Percentiles rank a stretch among this genome's conserved stretches.
Evolutionary conservation across 139 green algal genomes (phyloP).

Genomic region (Closterium sp.): DNA sequence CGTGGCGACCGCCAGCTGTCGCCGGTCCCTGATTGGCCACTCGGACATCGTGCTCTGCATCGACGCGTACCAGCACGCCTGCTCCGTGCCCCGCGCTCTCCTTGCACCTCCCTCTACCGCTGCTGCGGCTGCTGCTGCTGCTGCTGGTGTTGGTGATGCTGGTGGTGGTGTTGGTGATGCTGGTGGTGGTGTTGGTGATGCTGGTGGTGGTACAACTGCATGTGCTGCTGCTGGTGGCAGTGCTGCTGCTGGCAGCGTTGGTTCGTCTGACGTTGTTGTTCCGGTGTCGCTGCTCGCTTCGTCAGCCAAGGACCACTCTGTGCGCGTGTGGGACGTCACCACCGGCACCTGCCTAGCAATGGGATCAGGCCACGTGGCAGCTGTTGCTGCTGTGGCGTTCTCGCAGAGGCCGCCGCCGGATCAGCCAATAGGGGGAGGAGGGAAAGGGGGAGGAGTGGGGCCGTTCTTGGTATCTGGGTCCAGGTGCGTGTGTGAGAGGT

Average conservation of each 20-base stretch:
- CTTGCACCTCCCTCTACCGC: background rate
- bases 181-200: background rate
- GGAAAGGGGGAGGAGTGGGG: background rate
- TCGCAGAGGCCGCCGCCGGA: constrained; percentile 29
- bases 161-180: background rate
- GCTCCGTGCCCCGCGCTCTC: constrained; percentile 48
- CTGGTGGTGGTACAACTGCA: background rate
- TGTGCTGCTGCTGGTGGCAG: background rate
- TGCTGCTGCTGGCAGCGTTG: background rate
- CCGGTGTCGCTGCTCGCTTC: background rate
- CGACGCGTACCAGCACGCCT: constrained; percentile 39
- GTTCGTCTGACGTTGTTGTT: background rate
- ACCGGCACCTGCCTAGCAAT: constrained; percentile 60
- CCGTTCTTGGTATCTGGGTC: background rate
- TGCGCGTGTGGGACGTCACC: constrained; percentile 56
- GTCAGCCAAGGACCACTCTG: background rate
- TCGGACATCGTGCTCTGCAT: constrained; percentile 66
- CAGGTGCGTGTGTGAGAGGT: background rate
- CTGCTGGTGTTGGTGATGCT: background rate
- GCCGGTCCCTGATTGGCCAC: constrained; percentile 56
- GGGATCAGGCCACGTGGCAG: constrained; percentile 76
- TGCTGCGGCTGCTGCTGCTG: background rate
- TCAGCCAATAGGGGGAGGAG: background rate
- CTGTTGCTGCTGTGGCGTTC: constrained; percentile 81
- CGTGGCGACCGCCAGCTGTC: constrained; percentile 43